These are phyloP conservation scores for Botrytis fragariae DNA, from an alignment of 2,329 filamentous ascomycete genomes.

Conservation along the genomic window DNA sequence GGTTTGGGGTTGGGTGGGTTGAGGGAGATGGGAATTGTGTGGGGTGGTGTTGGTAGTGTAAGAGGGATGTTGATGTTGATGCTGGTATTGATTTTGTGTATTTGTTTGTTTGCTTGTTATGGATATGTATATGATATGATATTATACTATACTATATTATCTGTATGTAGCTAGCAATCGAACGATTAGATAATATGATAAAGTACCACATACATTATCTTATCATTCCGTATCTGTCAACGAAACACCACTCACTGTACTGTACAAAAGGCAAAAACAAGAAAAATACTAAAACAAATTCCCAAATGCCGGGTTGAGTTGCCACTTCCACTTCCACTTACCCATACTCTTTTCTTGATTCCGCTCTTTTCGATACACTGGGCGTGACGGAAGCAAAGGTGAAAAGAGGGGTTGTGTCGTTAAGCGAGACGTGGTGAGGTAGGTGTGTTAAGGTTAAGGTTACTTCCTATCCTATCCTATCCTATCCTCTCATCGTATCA, in stretches of 20 bases:
- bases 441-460: neutral
- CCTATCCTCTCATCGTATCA: neutral
- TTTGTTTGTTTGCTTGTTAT: neutral
- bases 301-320: neutral
- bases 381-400: neutral
- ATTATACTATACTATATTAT: no score
- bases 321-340: neutral
- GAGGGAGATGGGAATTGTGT: no score
- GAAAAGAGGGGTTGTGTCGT: neutral
- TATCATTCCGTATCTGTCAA: neutral
- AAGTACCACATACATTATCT: neutral
- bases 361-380: neutral
- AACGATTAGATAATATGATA: neutral
- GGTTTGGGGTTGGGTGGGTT: no score
- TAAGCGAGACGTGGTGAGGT: neutral
- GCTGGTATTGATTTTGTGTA: neutral
- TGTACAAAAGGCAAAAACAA: neutral
- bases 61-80: no score
- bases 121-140: no score
- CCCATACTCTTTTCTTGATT: neutral
- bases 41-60: no score
- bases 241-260: neutral
- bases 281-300: neutral
- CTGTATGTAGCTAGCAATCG: no score
- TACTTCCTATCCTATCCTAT: neutral